phyloP scores from a whole-genome alignment of 805 yeast species.

The Yarrowia phangngaensis region DNA sequence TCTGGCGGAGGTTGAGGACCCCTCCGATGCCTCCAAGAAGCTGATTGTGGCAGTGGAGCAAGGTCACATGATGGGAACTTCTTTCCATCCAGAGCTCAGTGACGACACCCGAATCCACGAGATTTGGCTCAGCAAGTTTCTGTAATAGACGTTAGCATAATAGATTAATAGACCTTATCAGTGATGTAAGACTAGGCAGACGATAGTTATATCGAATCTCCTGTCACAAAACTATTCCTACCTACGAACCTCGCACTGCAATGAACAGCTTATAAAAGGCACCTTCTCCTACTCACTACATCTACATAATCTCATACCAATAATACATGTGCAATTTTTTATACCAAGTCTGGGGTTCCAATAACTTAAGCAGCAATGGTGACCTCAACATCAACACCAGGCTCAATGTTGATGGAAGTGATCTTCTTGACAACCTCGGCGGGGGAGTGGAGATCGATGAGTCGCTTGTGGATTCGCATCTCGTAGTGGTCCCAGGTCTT shows the following conservation, averaged over 20 bases:
- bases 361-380: constrained; percentile 40
- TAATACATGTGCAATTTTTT: constrained; percentile 26
- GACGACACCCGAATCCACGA: constrained; percentile 58
- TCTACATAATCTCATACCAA: not conserved
- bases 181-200: too few species aligned
- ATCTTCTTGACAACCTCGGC: constrained; percentile 88
- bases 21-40: constrained; percentile 31
- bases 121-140: constrained; percentile 59
- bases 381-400: constrained; percentile 88
- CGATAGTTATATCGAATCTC: too few species aligned
- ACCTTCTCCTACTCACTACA: too few species aligned
- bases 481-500: constrained; percentile 99
- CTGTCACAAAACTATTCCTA: too few species aligned
- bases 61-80: constrained; percentile 63
- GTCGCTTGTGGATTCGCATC: constrained; percentile 99
- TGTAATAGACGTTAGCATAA: not conserved
- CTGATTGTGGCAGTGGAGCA: constrained; percentile 71
- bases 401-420: constrained; percentile 97
- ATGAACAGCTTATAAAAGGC: too few species aligned
- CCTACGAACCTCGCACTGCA: too few species aligned
- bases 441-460: constrained; percentile 97
- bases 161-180: not conserved
- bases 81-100: constrained; percentile 76
- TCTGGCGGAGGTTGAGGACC: constrained; percentile 30
- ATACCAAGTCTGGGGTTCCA: constrained; percentile 10